Evolutionary conservation across 1,139 yeast species (phyloP), one percentile per base, ranked within the genome.

Genomic region (Nakaseomyces bracarensis): DNA sequence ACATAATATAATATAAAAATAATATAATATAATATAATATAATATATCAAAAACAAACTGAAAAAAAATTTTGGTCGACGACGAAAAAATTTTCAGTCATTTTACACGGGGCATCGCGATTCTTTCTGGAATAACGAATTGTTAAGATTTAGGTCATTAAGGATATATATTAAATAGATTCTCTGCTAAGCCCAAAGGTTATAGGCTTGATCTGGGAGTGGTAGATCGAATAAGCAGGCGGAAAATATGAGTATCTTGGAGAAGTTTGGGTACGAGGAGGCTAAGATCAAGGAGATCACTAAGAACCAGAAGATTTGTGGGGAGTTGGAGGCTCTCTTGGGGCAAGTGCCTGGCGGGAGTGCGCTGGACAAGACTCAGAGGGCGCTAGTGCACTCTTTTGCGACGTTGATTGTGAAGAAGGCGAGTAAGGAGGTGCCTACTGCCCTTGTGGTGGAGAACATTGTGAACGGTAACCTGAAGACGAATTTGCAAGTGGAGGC

Each of bases 301-400:
- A 89, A 85, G 63, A 91, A 91, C 68, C 79, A 81, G 60, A 87
- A 87, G 61, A 94, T 87, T 28, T 75, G 93, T 15, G 67, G 68
- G 27, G 76, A 94, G 1, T 71, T 91, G 45, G 72, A 69, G 31
- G 74, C 74, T 34, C 74, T 87, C 46, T 68, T 83, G 41, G 59
- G 63, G 25, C 73, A 74, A 43, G 53, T 65, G 33, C 51, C 56
- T 27, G 60, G 58, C 18, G 56, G 54, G 40, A n/a, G 22, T 27
- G 63, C 65, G 33, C 60, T 70, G 46, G 75, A 72, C 37, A 70
- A 81, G 62, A 68, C 69, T 15, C 63, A 73, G 49, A 71, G 79
- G 49, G 71, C 82, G 3, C 69, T 84, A 45, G 68, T 87, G 44
- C 96, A 89, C 61, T 72, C 78, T 44, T 71, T 89, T 50, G 96